Conservation (phyloP, 306 rosid genomes). For the Trichosanthes cucumerina region DNA sequence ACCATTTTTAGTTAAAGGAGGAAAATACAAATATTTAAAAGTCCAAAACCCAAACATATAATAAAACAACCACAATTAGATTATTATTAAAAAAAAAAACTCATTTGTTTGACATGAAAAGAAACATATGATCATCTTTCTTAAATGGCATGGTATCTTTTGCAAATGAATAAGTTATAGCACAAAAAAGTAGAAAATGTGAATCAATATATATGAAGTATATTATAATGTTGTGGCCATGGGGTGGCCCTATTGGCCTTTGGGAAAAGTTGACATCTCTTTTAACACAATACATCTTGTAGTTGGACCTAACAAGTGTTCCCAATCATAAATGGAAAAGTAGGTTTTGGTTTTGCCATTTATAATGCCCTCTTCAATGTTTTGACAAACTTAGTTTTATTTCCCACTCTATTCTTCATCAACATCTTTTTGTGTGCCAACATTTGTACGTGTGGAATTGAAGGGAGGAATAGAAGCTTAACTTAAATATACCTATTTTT, state of each 20-base stretch:
- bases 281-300: not conserved
- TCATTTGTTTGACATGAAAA: no score
- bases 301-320: not conserved
- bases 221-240: not conserved
- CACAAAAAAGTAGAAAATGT: not conserved
- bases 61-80: not conserved
- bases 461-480: not conserved
- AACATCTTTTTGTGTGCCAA: not conserved
- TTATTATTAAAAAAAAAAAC: not conserved
- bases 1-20: not conserved
- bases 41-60: not conserved
- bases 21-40: not conserved
- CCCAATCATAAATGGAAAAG: not conserved
- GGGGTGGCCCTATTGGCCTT: not conserved
- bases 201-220: not conserved
- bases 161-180: not conserved
- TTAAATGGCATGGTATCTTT: not conserved
- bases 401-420: not conserved
- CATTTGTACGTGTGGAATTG: not conserved
- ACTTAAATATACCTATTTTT: not conserved
- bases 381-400: not conserved
- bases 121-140: not conserved
- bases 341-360: constrained; percentile 7
- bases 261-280: not conserved
- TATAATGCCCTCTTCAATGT: not conserved